Evolutionary conservation across 2,329 filamentous ascomycete species (phyloP).

Genomic region (Phialocephala subalpina): DNA sequence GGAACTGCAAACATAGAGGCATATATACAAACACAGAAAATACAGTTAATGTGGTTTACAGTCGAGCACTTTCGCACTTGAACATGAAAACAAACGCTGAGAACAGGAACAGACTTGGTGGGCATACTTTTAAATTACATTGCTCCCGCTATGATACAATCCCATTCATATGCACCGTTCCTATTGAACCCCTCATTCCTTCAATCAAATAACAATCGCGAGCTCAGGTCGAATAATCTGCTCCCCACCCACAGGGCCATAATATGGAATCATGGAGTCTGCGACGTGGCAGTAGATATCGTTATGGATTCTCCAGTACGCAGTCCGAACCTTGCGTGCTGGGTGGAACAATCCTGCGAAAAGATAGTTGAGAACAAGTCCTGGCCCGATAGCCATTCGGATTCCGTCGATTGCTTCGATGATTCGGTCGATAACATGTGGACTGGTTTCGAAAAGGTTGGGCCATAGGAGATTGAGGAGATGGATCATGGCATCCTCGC

Average conservation of each 20-base stretch:
- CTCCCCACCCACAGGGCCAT: conserved; percentile 85
- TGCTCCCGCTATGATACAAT: conserved; percentile 11
- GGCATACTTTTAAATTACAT: conserved; percentile 3
- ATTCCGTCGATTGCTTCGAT: conserved; percentile 98
- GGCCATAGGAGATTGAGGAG: conserved; percentile 95
- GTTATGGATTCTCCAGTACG: conserved; percentile 98
- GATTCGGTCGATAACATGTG: conserved; percentile 97
- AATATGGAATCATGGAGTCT: conserved; percentile 96
- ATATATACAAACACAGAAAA: no score
- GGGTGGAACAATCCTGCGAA: conserved; percentile 98
- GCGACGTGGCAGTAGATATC: conserved; percentile 94
- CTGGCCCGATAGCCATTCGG: conserved; percentile 90
- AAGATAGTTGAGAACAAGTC: conserved; percentile 95
- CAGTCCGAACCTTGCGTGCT: conserved; percentile 89
- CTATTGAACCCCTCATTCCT: not conserved
- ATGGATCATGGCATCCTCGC: conserved; percentile 98
- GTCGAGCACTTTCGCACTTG: not conserved
- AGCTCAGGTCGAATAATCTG: conserved; percentile 81
- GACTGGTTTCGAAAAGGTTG: conserved; percentile 96
- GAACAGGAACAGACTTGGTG: not conserved
- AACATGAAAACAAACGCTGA: not conserved
- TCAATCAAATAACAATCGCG: conserved; percentile 75
- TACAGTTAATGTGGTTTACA: not conserved
- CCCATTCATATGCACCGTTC: not conserved
- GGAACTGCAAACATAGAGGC: no score